These are phyloP conservation scores for Alternaria rosae DNA, from an alignment of 2,329 filamentous ascomycete species.

Conservation along the genomic window DNA sequence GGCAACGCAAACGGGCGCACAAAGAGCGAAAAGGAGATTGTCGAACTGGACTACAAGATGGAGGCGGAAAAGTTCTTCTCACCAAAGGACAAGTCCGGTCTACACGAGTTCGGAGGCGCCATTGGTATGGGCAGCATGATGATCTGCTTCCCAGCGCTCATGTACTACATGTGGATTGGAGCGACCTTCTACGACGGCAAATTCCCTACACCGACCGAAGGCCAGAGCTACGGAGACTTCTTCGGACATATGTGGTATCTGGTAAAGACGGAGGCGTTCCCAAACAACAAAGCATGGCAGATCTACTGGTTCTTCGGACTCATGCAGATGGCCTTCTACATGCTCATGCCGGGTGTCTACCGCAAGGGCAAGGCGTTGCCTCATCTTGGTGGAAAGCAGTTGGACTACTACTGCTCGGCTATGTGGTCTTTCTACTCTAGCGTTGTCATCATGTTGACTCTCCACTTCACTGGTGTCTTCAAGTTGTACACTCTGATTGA, in stretches of 20 bases:
- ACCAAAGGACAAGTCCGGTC: slow-evolving; percentile 55
- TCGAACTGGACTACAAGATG: slow-evolving; percentile 24
- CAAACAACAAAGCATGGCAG: slow-evolving; percentile 80
- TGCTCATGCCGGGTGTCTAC: slow-evolving; percentile 85
- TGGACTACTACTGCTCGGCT: slow-evolving; percentile 94
- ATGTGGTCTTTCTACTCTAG: slow-evolving; percentile 88
- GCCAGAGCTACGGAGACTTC: slow-evolving; percentile 75
- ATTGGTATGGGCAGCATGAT: slow-evolving; percentile 84
- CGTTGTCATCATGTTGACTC: slow-evolving; percentile 70
- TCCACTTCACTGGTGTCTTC: slow-evolving; percentile 87
- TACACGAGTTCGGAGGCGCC: slow-evolving; percentile 86
- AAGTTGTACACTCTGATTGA: slow-evolving; percentile 91
- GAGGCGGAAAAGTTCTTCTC: slow-evolving; percentile 49
- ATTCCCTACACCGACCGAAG: slow-evolving; percentile 71
- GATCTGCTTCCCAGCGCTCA: slow-evolving; percentile 89
- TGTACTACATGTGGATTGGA: slow-evolving; percentile 99
- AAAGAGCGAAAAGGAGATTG: slow-evolving; percentile 32
- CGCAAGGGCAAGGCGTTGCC: slow-evolving; percentile 87
- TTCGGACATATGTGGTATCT: slow-evolving; percentile 72
- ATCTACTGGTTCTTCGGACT: slow-evolving; percentile 96
- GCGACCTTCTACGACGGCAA: slow-evolving; percentile 90
- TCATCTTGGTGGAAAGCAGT: slow-evolving; percentile 82
- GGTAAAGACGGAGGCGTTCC: slow-evolving; percentile 85
- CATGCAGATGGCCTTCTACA: slow-evolving; percentile 83
- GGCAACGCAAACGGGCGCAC: slow-evolving; percentile 44